phyloP scores from a whole-genome alignment of 2,329 filamentous ascomycete genomes.

The Didymella sp. region DNA sequence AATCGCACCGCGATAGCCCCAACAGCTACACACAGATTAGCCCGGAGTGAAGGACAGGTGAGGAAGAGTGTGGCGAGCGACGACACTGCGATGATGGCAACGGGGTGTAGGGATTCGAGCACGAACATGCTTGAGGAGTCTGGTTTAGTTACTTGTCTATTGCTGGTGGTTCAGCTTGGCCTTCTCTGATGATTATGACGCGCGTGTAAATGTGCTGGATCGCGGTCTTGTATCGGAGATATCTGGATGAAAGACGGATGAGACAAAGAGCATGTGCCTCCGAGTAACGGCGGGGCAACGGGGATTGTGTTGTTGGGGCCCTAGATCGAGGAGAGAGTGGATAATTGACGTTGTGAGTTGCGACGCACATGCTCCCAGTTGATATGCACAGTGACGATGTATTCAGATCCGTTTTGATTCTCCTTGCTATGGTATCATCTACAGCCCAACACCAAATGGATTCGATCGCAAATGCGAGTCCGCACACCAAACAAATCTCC shows the following conservation, averaged over 20 bases:
- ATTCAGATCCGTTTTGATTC: slow-evolving; percentile 2
- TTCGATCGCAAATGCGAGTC: slow-evolving; percentile 5
- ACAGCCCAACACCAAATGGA: slow-evolving; percentile 8
- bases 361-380: neutral
- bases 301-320: neutral
- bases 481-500: slow-evolving; percentile 3
- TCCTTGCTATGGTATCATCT: slow-evolving; percentile 19
- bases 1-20: neutral
- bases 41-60: neutral
- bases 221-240: neutral
- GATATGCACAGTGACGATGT: neutral
- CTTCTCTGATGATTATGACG: no score
- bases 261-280: neutral
- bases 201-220: neutral
- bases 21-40: neutral
- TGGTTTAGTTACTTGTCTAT: no score
- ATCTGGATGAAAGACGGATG: neutral
- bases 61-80: neutral
- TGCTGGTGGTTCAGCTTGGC: no score
- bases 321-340: neutral
- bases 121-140: no score
- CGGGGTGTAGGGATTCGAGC: neutral
- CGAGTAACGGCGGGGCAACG: neutral
- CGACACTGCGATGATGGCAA: neutral
- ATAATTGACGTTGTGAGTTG: neutral